Evolutionary conservation across 73 alveolate species (phyloP).

Genomic region (Tetrahymena thermophila): DNA sequence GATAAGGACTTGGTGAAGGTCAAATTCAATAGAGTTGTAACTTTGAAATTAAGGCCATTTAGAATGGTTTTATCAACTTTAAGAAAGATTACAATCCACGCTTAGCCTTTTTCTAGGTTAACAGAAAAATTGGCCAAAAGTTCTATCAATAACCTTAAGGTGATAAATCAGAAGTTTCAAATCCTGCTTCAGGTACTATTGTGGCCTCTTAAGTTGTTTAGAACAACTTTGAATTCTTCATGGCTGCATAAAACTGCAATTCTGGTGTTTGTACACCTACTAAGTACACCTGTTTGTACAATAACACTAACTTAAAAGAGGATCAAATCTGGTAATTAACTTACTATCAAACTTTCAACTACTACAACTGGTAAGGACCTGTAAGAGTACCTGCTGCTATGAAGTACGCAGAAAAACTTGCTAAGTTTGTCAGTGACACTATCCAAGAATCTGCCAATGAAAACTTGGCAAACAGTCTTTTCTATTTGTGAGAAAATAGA

Average conservation of each 20-base stretch:
- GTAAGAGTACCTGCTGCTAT: constrained; percentile 84
- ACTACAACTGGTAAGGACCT: constrained; percentile 77
- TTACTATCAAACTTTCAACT: constrained; percentile 71
- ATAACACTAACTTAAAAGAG: constrained; percentile 40
- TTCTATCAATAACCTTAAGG: constrained; percentile 25
- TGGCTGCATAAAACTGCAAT: constrained; percentile 56
- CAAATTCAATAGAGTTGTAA: neutral
- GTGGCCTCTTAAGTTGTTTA: constrained; percentile 57
- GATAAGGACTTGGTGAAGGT: constrained; percentile 34
- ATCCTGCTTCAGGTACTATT: constrained; percentile 74
- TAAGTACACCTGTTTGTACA: constrained; percentile 67
- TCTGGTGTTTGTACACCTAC: constrained; percentile 81
- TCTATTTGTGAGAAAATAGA: neutral
- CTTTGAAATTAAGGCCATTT: neutral
- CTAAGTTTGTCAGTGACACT: constrained; percentile 63
- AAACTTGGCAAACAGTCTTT: neutral
- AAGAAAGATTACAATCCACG: neutral
- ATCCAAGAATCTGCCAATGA: neutral
- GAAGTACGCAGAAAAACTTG: constrained; percentile 65
- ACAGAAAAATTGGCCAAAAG: constrained; percentile 58
- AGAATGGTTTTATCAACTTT: neutral
- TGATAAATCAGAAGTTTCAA: constrained; percentile 34
- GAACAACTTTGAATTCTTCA: constrained; percentile 64
- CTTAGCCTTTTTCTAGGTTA: constrained; percentile 50
- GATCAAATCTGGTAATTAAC: constrained; percentile 61